Conservation (phyloP, 2,329 filamentous ascomycete species). For the Hypoxylon rubiginosum region DNA sequence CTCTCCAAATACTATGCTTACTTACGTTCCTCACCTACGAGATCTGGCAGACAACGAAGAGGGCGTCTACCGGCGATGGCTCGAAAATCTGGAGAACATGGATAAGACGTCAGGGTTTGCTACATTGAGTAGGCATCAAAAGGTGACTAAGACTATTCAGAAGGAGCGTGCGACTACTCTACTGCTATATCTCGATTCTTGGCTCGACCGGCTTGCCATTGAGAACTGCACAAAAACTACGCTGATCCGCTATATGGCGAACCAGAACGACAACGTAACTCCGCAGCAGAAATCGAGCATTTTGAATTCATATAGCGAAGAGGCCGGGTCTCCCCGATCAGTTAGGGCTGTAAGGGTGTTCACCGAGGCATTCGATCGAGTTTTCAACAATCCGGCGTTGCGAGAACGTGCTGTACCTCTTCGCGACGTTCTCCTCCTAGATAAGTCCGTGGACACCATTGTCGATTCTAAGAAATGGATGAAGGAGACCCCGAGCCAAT, state of each 20-base stretch:
- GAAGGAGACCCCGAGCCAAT: conserved; percentile 59
- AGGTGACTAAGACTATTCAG: conserved; percentile 62
- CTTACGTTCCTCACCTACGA: conserved; percentile 70
- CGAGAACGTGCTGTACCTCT: conserved; percentile 60
- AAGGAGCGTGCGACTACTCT: conserved; percentile 66
- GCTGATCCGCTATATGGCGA: conserved; percentile 67
- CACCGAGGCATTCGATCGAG: conserved; percentile 68
- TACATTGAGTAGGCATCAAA: conserved; percentile 65
- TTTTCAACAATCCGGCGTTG: conserved; percentile 60
- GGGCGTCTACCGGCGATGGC: conserved; percentile 67
- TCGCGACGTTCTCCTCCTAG: conserved; percentile 65
- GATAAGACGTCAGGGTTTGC: conserved; percentile 70
- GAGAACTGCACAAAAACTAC: conserved; percentile 66
- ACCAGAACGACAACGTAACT: conserved; percentile 62
- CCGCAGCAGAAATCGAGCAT: conserved; percentile 68
- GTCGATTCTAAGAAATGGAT: conserved; percentile 67
- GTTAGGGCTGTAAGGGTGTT: conserved; percentile 63
- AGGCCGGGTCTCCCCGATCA: conserved; percentile 58
- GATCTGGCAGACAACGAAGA: conserved; percentile 71
- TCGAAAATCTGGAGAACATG: conserved; percentile 69
- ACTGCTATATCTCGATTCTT: conserved; percentile 66
- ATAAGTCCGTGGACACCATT: conserved; percentile 67
- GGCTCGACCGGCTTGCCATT: conserved; percentile 65
- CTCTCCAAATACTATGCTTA: conserved; percentile 71
- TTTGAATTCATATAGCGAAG: conserved; percentile 62